Evolutionary conservation across 257 asterid species (phyloP).

Genomic region (Capsicum rhomboideum): DNA sequence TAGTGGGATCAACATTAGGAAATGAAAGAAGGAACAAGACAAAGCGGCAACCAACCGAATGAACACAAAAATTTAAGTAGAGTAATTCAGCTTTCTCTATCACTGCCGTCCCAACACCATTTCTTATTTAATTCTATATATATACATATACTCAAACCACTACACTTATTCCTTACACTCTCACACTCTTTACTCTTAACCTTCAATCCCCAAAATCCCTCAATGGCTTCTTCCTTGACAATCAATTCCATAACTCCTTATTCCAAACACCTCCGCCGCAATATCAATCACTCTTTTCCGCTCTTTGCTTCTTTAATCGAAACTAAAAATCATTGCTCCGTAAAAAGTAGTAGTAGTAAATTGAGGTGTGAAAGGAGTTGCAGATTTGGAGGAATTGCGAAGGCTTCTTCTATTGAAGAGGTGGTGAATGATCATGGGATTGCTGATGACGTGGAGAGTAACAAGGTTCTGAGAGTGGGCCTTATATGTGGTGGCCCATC

Average conservation of each 20-base stretch:
- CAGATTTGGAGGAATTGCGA: slow-evolving; percentile 20
- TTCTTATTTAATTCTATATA: background rate
- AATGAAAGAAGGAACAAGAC: background rate
- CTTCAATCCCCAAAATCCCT: background rate
- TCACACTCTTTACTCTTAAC: background rate
- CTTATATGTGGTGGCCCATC: slow-evolving; percentile 86
- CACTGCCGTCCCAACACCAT: slow-evolving; percentile 25
- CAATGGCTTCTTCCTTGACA: slow-evolving; percentile 32
- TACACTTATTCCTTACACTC: background rate
- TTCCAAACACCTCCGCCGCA: slow-evolving; percentile 1
- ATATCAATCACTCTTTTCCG: background rate
- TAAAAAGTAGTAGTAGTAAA: slow-evolving; percentile 1
- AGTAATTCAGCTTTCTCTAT: background rate
- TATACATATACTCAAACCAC: background rate
- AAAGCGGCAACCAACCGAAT: background rate
- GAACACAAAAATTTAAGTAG: background rate
- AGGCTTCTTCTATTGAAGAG: slow-evolving; percentile 24
- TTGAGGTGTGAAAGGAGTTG: slow-evolving; percentile 11
- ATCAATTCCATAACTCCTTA: slow-evolving; percentile 3
- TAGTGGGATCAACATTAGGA: too few relatives aligned
- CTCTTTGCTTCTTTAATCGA: background rate
- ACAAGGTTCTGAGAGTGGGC: slow-evolving; percentile 53
- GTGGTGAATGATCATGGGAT: slow-evolving; percentile 12
- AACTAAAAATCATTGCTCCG: slow-evolving; percentile 1
- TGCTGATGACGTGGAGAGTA: slow-evolving; percentile 1